Evolutionary conservation across 495 filamentous ascomycete genomes (phyloP).

Genomic region (Penicillium pulvis): DNA sequence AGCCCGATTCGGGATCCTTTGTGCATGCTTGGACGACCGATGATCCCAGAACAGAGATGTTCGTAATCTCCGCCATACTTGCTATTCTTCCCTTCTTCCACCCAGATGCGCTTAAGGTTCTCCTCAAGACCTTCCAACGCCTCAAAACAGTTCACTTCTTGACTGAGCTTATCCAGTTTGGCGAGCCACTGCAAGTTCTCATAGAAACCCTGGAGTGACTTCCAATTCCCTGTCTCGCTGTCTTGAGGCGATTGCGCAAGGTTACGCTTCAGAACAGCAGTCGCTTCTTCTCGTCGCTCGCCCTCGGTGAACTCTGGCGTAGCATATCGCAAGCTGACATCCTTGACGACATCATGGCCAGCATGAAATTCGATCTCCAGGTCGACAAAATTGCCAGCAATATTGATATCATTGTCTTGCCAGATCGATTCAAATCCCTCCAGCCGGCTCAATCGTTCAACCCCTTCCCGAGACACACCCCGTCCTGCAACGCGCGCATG

Average conservation of each 20-base stretch:
- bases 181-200: constrained; percentile 80
- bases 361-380: constrained; percentile 54
- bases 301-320: constrained; percentile 47
- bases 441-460: constrained; percentile 73
- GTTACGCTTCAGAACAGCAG: constrained; percentile 53
- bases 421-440: constrained; percentile 75
- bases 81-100: constrained; percentile 49
- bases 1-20: constrained; percentile 70
- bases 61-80: constrained; percentile 52
- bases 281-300: constrained; percentile 46
- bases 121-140: constrained; percentile 81
- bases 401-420: constrained; percentile 67
- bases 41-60: constrained; percentile 50
- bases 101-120: constrained; percentile 62
- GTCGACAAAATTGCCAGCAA: constrained; percentile 66
- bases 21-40: constrained; percentile 81
- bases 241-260: constrained; percentile 45
- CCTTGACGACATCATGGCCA: constrained; percentile 45
- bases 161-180: constrained; percentile 78
- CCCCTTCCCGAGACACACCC: constrained; percentile 74
- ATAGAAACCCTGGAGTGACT: constrained; percentile 69
- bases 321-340: constrained; percentile 49
- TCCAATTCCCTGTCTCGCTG: constrained; percentile 47
- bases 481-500: constrained; percentile 46
- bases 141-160: constrained; percentile 82